Percentiles rank a stretch among this genome's conserved stretches.
phyloP scores from a whole-genome alignment of 495 filamentous ascomycete genomes.

The Tetracladium marchalianum region DNA sequence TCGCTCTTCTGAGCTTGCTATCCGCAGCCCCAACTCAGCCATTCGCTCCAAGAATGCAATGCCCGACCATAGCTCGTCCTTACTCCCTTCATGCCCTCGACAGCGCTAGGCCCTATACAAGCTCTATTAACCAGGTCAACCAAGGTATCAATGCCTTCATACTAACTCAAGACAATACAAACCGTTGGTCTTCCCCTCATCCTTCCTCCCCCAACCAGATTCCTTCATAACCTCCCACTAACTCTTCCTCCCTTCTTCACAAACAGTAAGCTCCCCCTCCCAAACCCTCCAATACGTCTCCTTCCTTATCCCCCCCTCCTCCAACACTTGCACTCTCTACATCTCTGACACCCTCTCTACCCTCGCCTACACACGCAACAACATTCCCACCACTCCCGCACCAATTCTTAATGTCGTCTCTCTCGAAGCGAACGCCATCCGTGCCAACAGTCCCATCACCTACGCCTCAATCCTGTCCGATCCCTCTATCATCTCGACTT shows the following conservation, averaged over 20 bases:
- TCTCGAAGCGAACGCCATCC: conserved; percentile 11
- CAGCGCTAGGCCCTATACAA: conserved; percentile 1
- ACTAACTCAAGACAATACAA: too few species aligned
- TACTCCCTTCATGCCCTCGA: not conserved
- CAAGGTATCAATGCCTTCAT: too few species aligned
- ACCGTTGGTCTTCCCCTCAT: too few species aligned
- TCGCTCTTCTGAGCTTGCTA: not conserved
- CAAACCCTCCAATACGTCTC: not conserved
- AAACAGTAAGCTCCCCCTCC: not conserved
- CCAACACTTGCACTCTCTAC: not conserved
- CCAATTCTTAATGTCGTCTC: conserved; percentile 13
- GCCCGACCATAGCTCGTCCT: not conserved
- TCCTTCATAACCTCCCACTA: not conserved
- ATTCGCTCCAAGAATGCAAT: not conserved
- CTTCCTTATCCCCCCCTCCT: conserved; percentile 1
- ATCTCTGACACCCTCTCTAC: not conserved
- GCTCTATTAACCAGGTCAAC: too few species aligned
- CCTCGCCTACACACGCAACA: not conserved
- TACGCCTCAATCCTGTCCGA: not conserved
- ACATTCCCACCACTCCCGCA: not conserved
- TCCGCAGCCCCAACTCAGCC: conserved; percentile 1
- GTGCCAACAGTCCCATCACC: not conserved
- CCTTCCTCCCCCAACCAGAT: not conserved
- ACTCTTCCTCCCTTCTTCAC: not conserved
- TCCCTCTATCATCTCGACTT: not conserved